A percentile compares a stretch with the other conserved stretches of the same genome.
Conservation (phyloP, 805 yeast genomes). For the Yarrowia phangngaensis region DNA sequence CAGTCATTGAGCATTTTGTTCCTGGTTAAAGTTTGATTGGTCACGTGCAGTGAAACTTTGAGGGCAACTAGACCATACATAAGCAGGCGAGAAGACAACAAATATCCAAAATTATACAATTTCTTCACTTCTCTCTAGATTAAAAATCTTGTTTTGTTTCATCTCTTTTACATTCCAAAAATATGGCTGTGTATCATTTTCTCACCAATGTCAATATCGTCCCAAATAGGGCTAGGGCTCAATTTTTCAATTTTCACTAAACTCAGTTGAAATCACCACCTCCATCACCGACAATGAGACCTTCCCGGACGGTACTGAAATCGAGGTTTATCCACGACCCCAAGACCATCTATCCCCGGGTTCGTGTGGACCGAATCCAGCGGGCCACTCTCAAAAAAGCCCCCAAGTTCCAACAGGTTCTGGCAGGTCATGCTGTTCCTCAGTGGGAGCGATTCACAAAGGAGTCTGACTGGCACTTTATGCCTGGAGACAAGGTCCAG, state of each 20-base stretch:
- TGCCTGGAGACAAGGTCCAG: slow-evolving; percentile 75
- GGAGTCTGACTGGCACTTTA: slow-evolving; percentile 55
- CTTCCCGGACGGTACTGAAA: slow-evolving; percentile 15
- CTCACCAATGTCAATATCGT: background rate
- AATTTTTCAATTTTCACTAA: slow-evolving; percentile 5
- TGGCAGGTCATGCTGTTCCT: slow-evolving; percentile 35
- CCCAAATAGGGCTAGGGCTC: slow-evolving; percentile 25
- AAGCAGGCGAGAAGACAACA: too few relatives aligned
- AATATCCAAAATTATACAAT: too few relatives aligned
- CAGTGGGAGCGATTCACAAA: slow-evolving; percentile 42
- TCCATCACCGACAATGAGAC: slow-evolving; percentile 21
- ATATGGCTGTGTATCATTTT: background rate
- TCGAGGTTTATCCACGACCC: slow-evolving; percentile 24
- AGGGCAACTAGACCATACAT: too few relatives aligned
- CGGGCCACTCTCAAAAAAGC: slow-evolving; percentile 28
- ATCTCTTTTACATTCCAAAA: background rate
- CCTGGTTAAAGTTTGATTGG: too few relatives aligned
- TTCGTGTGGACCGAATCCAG: slow-evolving; percentile 31
- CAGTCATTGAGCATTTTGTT: too few relatives aligned
- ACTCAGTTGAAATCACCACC: slow-evolving; percentile 7
- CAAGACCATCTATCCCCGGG: slow-evolving; percentile 28
- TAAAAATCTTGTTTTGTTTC: too few relatives aligned
- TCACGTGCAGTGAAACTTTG: too few relatives aligned
- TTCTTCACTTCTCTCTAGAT: too few relatives aligned
- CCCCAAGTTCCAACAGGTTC: slow-evolving; percentile 33